Evolutionary conservation across 768 basidiomycete genomes (phyloP), one percentile per base, ranked within the genome.

Genomic region (Podaxis carcinomalis): DNA sequence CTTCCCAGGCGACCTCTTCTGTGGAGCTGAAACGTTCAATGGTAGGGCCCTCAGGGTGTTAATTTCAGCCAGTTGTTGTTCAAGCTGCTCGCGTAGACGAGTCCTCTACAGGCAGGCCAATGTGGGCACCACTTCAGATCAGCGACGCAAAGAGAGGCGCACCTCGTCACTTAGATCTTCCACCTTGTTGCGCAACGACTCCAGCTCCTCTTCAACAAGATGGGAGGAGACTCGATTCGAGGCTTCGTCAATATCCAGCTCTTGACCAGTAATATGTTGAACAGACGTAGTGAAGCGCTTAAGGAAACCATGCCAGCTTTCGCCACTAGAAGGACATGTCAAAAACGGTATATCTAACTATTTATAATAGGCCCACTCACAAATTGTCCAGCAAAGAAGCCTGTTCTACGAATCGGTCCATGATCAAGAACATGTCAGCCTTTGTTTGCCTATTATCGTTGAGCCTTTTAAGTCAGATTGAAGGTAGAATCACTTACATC

Each of bases 91-190:
- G 23, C 78, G 78, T 25, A 91, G 72, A 36, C 75, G 72, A 2
- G 74, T 75, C 32, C 83, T 76, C 88, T 89, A 62, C 23, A 49
- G 6, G n/a, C 10, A 49, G 6, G n/a, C 23, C 14, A 9, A 39
- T 46, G 7, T 28, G 27, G 32, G 11, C 28, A 23, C 58, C 51
- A 59, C 35, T 66, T 21, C 58, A 39, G 16, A 37, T 54, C 16
- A 25, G 35, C 11, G 37, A 40, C 25, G 51, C 52, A 1, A 13
- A 23, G 21, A 4, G 47, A 5, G 40, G 66, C 73, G 51, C 64
- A 89, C 89, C 81, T 93, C 89, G 51, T 83, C 82, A 44, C 73
- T 83, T 2, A 93, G 78, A 55, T 84, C 78, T 35, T 89, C 86
- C 0, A 90, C 81, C 68, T 83, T 80, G 7, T 67, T 69, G 10